A percentile compares a stretch with the other conserved stretches of the same genome.
phyloP scores from a whole-genome alignment of 306 rosid genomes.

The Sicyos baderoa region DNA sequence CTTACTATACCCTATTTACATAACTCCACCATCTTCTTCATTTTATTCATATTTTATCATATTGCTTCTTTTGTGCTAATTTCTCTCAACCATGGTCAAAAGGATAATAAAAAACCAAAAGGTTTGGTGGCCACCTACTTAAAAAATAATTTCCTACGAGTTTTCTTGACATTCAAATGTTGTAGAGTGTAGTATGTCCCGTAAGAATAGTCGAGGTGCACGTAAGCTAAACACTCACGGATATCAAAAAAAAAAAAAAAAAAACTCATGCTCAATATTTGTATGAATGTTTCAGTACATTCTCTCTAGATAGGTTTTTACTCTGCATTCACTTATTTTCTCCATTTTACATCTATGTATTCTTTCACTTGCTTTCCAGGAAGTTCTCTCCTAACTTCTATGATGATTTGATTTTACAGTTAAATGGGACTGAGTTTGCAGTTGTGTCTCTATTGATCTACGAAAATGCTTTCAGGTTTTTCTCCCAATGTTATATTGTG shows the following conservation, averaged over 20 bases:
- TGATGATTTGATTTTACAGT: slow-evolving; percentile 40
- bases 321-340: not conserved
- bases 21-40: not conserved
- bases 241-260: too few species aligned
- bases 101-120: too few species aligned
- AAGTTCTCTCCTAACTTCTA: slow-evolving; percentile 10
- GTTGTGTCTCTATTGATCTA: slow-evolving; percentile 43
- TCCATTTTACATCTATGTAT: not conserved
- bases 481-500: slow-evolving; percentile 22
- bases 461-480: slow-evolving; percentile 62
- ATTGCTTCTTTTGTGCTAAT: slow-evolving; percentile 5
- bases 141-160: too few species aligned
- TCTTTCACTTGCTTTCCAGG: not conserved
- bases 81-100: not conserved
- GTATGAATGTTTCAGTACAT: not conserved
- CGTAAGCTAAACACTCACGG: too few species aligned
- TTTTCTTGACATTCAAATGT: too few species aligned
- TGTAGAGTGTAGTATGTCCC: too few species aligned
- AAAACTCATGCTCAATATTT: not conserved
- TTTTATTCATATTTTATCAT: not conserved
- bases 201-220: too few species aligned
- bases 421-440: slow-evolving; percentile 61
- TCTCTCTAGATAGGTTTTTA: not conserved
- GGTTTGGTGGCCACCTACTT: too few species aligned
- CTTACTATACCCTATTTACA: not conserved